Evolutionary conservation across 2,329 filamentous ascomycete genomes (phyloP), one percentile per base, ranked within the genome.

Genomic region (Colletotrichum aenigma): DNA sequence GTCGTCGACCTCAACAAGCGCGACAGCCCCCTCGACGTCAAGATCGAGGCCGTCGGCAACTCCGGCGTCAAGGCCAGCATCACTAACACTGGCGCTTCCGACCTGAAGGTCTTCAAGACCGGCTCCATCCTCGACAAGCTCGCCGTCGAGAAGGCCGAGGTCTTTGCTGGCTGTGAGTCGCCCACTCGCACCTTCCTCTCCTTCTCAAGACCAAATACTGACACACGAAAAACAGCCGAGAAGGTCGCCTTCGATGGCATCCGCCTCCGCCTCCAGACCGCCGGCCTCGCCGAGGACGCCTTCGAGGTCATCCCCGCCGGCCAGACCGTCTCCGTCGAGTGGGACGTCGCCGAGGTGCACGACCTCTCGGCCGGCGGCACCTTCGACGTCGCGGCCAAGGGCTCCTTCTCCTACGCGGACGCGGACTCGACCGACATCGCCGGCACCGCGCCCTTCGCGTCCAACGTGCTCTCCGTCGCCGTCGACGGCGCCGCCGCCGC

Each of bases 401-500:
- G 93, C 7, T 86, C 87, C 13, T 86, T 94, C 58, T 89, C 90
- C 10, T 89, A 89, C 71, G 90, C 92, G 34, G 85, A 87, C 26
- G 84, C 85, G 58, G 85, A 88, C 79, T 88, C 86, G 24, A 91
- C 87, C 62, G 84, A 88, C 55, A 87, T 94, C 43, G 82, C 88
- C 12, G 91, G 90, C 65, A 88, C 87, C 60, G 81, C 93, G 4
- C 82, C 88, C 13, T 94, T 89, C 84, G 84, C 87, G 68, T 92
- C 90, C 80, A 94, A 94, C 84, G 86, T 87, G 18, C 83, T 94
- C 64, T 87, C 86, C 67, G 86, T 93, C 76, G 83, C 87, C 7
- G 86, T 94, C 56, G 88, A 94, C 77, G 91, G 89, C 21, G 84
- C 83, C 13, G 81, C 88, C 65, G 92, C 93, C 12, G 86, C 87